Base-by-base conservation (phyloP, 2,329 filamentous ascomycete genomes). In the Colletotrichum eleusines region DNA sequence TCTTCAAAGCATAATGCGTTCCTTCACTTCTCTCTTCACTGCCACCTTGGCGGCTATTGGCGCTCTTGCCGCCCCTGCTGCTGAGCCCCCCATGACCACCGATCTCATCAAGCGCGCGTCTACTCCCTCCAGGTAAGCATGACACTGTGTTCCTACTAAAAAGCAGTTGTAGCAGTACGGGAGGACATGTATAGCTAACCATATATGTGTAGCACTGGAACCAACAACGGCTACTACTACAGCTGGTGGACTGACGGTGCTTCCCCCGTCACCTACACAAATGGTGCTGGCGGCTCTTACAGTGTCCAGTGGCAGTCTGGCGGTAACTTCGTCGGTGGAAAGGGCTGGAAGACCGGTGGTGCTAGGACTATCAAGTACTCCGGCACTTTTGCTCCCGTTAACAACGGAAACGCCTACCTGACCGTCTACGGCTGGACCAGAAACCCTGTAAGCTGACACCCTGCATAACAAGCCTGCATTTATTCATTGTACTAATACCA, bases 271-370 rank as follows among this genome's bases (percentile, higher is more conserved):
- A 79, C 74, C 44, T 86, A 86, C 77, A 83, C 75, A 67, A 86
- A 87, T 76, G 80, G 80, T 7, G 74, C 75, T 12, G 79, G 72
- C 6, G 85, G 84, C 3, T 74, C 78, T 31, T 87, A 87, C 79
- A 81, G 74, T 48, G 80, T 84, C 2, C 74, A 74, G 44, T 88
- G 86, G 86, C 76, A 72, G 50, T 80, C 81, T 60, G 78, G 76
- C 40, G 86, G 85, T 48, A 87, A 89, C 80, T 85, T 88, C 60
- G 86, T 88, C 50, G 86, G 81, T 71, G 88, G 87, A 51, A 89
- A 89, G 78, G 88, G 88, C 48, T 89, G 87, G 87, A 83, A 83
- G 65, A 83, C 86, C 31, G 87, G 87, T 62, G 80, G 77, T 69
- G 78, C 80, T 35, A 81, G 85, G 58, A 61, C 58, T 26, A 77